phyloP scores from a whole-genome alignment of 2,329 filamentous ascomycete species.

The Penicillium sumatraense region DNA sequence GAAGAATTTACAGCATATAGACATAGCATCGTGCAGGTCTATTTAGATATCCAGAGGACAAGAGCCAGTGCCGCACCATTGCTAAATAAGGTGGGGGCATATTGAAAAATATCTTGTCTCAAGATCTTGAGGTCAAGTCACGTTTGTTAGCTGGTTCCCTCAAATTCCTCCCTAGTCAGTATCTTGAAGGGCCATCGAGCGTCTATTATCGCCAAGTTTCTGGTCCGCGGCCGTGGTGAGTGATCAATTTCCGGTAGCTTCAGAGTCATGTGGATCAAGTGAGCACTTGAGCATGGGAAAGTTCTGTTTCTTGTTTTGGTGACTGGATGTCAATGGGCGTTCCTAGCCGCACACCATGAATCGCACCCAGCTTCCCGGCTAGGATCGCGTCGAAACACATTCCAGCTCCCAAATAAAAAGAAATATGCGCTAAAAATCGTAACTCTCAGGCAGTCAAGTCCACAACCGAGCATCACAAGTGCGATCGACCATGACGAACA shows the following conservation, averaged over 20 bases:
- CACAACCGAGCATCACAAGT: constrained; percentile 6
- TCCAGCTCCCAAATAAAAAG: neutral
- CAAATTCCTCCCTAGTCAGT: neutral
- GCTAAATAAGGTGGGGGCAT: constrained; percentile 8
- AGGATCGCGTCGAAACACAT: neutral
- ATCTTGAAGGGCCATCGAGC: neutral
- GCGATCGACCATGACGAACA: constrained; percentile 12
- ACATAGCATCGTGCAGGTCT: constrained; percentile 6
- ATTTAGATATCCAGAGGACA: constrained; percentile 8
- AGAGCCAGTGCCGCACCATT: constrained; percentile 8
- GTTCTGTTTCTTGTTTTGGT: neutral
- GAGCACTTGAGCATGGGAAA: neutral
- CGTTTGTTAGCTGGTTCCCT: neutral
- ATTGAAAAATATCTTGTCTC: constrained; percentile 3
- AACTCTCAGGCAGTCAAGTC: neutral
- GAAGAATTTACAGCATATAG: constrained; percentile 21
- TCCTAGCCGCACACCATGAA: neutral
- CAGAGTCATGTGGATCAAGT: neutral
- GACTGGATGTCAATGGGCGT: neutral
- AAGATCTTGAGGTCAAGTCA: neutral
- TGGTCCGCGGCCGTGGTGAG: too few species aligned
- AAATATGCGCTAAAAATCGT: neutral
- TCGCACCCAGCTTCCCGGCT: neutral
- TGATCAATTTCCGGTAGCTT: neutral
- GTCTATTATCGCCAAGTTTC: neutral